These are phyloP conservation scores for Carex parvula DNA, from an alignment of 176 grass and related monocot species.

Conservation along the genomic window DNA sequence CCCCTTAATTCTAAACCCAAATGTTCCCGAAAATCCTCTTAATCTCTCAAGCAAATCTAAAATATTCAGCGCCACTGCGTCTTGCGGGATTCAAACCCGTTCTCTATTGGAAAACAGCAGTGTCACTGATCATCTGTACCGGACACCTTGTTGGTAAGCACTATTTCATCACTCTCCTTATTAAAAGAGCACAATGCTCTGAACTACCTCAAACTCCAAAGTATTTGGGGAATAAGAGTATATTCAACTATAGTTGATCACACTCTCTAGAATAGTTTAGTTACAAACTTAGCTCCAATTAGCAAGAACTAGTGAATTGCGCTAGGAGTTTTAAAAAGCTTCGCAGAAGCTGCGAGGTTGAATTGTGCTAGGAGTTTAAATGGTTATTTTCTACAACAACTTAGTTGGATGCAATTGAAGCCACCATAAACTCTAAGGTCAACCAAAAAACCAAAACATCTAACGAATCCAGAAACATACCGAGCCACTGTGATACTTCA, in stretches of 20 bases:
- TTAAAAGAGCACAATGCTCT: background rate
- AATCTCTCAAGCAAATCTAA: too few species aligned
- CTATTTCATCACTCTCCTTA: background rate
- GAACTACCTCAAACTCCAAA: background rate
- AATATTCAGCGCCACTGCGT: too few species aligned
- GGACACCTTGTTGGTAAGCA: background rate
- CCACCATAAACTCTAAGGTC: background rate
- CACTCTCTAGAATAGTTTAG: background rate
- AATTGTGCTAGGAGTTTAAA: background rate
- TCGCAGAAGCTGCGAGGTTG: background rate
- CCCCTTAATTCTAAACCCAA: too few species aligned
- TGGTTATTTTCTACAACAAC: background rate
- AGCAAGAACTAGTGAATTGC: background rate
- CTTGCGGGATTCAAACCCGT: too few species aligned
- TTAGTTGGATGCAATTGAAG: background rate
- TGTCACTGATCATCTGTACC: too few species aligned
- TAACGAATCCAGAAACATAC: conserved; percentile 33
- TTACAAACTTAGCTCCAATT: background rate
- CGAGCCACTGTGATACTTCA: conserved; percentile 68
- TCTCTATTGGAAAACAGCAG: too few species aligned
- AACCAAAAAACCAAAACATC: background rate
- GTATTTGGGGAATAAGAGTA: background rate
- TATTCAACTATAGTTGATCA: background rate
- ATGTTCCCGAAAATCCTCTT: too few species aligned
- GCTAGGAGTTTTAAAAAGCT: background rate